Evolutionary conservation across 805 yeast genomes (phyloP).

Genomic region (Torulaspora franciscae): DNA sequence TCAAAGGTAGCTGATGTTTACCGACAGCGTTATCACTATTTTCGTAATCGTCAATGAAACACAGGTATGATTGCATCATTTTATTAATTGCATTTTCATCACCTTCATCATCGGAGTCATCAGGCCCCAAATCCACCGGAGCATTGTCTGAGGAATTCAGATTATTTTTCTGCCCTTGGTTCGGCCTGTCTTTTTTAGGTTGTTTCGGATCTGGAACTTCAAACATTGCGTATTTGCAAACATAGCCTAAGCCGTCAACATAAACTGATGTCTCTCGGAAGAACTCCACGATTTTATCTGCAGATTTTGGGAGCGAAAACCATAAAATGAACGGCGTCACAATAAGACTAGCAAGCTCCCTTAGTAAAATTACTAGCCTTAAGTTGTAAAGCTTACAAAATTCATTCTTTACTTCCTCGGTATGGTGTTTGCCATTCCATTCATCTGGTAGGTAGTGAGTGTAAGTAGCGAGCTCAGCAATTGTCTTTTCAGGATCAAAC

Average conservation of each 20-base stretch:
- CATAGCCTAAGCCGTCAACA: slow-evolving; percentile 91
- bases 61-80: slow-evolving; percentile 86
- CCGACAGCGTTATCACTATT: slow-evolving; percentile 38
- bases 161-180: slow-evolving; percentile 8
- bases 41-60: slow-evolving; percentile 82
- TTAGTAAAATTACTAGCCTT: slow-evolving; percentile 60
- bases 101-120: slow-evolving; percentile 14
- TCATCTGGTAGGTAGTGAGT: slow-evolving; percentile 86
- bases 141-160: slow-evolving; percentile 8
- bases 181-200: slow-evolving; percentile 21
- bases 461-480: slow-evolving; percentile 71
- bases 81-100: slow-evolving; percentile 53
- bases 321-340: slow-evolving; percentile 88
- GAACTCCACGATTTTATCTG: slow-evolving; percentile 80
- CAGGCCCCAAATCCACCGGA: slow-evolving; percentile 14
- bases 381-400: slow-evolving; percentile 75
- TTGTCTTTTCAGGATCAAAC: slow-evolving; percentile 91
- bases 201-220: slow-evolving; percentile 41
- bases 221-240: slow-evolving; percentile 91
- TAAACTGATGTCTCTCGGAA: slow-evolving; percentile 85
- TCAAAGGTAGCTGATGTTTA: slow-evolving; percentile 30
- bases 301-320: slow-evolving; percentile 67
- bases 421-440: slow-evolving; percentile 84
- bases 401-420: slow-evolving; percentile 76
- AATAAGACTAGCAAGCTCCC: slow-evolving; percentile 77